phyloP scores from a whole-genome alignment of 2,329 filamentous ascomycete genomes.

The Onygenales sp. region DNA sequence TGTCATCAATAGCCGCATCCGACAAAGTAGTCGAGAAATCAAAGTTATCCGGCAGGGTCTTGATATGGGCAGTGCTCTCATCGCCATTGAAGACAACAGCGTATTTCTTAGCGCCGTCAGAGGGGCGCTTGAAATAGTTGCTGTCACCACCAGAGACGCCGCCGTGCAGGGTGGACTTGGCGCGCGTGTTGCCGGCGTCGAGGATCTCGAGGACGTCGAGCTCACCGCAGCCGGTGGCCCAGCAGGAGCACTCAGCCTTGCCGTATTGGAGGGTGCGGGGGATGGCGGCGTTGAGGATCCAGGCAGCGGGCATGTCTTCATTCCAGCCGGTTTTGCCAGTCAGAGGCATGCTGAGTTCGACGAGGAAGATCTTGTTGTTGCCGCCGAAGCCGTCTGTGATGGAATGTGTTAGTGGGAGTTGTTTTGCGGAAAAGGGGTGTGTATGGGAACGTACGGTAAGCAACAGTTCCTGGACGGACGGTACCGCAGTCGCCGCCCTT shows the following conservation, averaged over 20 bases:
- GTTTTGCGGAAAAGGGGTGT: not conserved
- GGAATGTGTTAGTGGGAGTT: not conserved
- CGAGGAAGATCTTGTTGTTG: conserved; percentile 61
- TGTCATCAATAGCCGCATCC: no score
- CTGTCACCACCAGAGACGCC: conserved; percentile 50
- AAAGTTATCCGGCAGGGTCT: conserved; percentile 35
- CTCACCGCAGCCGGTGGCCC: conserved; percentile 61
- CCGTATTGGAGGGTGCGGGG: conserved; percentile 62
- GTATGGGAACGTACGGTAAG: conserved; percentile 36
- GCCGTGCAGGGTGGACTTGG: conserved; percentile 62
- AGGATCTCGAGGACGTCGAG: conserved; percentile 68
- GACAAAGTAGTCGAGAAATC: conserved; percentile 13
- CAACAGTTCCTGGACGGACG: conserved; percentile 39
- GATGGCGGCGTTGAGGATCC: conserved; percentile 66
- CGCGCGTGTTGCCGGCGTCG: conserved; percentile 51
- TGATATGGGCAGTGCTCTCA: conserved; percentile 47
- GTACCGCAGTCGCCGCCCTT: conserved; percentile 37
- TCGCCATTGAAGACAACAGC: conserved; percentile 52
- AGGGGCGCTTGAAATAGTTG: conserved; percentile 63
- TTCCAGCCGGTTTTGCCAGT: conserved; percentile 44
- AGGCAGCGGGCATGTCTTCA: conserved; percentile 63
- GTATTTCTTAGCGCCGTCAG: conserved; percentile 49
- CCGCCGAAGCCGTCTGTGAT: conserved; percentile 55
- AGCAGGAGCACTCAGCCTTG: conserved; percentile 58
- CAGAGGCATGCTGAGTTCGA: conserved; percentile 64